Conservation (phyloP, 176 grass and related monocot genomes). For the Oryza meridionalis region DNA sequence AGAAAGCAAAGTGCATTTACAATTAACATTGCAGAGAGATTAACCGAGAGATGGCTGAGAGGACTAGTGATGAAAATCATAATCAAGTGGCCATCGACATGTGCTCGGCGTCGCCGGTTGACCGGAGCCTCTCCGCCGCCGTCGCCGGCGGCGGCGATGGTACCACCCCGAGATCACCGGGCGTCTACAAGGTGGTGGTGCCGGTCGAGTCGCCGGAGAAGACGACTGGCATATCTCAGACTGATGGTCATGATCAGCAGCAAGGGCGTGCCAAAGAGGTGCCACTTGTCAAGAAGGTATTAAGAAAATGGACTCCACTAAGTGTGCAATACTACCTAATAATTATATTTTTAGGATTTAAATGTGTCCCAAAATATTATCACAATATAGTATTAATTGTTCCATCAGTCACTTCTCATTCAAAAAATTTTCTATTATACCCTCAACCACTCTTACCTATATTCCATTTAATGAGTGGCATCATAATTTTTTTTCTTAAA, state of each 20-base stretch:
- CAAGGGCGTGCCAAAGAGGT: neutral
- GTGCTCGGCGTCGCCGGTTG: constrained; percentile 23
- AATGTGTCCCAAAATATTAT: rapidly evolving
- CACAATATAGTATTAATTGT: too few relatives aligned
- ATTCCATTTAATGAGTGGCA: too few relatives aligned
- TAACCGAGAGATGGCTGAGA: neutral
- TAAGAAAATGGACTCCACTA: too few relatives aligned
- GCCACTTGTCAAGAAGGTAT: constrained; percentile 41
- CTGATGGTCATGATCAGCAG: neutral
- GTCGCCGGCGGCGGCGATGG: neutral
- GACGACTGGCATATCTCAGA: neutral
- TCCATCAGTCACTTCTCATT: too few relatives aligned
- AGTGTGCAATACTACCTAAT: too few relatives aligned
- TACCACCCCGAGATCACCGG: neutral
- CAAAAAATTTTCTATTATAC: rapidly evolving
- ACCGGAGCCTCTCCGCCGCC: constrained; percentile 3
- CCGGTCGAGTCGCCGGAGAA: neutral
- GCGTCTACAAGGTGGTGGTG: neutral
- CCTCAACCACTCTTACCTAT: too few relatives aligned
- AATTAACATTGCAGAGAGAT: neutral
- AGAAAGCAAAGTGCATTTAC: neutral
- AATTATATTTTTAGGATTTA: too few relatives aligned
- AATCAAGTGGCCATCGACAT: constrained; percentile 32
- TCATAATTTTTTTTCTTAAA: too few relatives aligned
- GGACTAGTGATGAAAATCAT: neutral